Evolutionary conservation across 805 yeast species (phyloP), one percentile per base, ranked within the genome.

Genomic region (Nematodospora valgi): DNA sequence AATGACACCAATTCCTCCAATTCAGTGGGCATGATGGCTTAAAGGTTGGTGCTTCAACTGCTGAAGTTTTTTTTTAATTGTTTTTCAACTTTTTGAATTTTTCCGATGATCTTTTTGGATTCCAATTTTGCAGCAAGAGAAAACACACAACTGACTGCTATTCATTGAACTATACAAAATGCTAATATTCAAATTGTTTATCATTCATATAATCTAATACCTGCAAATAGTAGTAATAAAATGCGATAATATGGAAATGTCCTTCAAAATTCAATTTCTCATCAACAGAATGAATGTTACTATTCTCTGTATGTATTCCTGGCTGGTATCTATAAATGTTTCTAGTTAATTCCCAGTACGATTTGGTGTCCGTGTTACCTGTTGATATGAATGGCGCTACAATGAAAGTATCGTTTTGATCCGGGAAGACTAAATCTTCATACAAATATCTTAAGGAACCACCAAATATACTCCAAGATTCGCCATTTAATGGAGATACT

Each of bases 1-100:
- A 89, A 88, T 31, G 72, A 78, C 15, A 87, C 95, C 28, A 89
- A 65, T 39, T 68, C 74, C 55, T 68, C 74, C 30, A 68, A 47
- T 44, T 68, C 70, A 4, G 64, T 56, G 23, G 74, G 72, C 74
- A 68, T 68, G 5, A 11, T 30, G 4, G n/a, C n/a, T n/a, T n/a
- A 27, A 5, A 16, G 22, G 6, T 6, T 25, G 27, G 15, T 10
- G 27, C 11, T 16, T 23, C 14, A 23, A 30, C 23, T 16, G 23
- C 11, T 23, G 27, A 25, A 5, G n/a, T n/a, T n/a, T n/a, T n/a
- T n/a, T n/a, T n/a, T n/a, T n/a, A n/a, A n/a, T n/a, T n/a, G n/a
- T n/a, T n/a, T n/a, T n/a, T n/a, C n/a, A n/a, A n/a, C n/a, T n/a
- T n/a, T n/a, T n/a, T n/a, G n/a, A n/a, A 14, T 22, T 3, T 16